Conservation (phyloP, 2,329 filamentous ascomycete genomes). For the Cercospora sojina region DNA sequence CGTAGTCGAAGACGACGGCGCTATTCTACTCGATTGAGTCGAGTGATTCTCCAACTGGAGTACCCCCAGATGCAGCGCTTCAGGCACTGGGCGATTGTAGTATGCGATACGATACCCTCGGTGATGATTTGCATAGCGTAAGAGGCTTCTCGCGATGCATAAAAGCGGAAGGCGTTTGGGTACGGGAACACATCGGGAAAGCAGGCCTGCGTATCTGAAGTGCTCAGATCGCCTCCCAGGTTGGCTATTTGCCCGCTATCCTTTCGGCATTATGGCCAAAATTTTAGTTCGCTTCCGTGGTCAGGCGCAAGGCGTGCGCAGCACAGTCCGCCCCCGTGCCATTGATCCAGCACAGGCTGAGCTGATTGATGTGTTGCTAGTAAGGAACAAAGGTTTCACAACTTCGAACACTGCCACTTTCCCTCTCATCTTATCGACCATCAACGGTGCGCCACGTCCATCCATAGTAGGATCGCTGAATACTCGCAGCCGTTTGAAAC, state of each 20-base stretch:
- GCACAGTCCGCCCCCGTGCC: neutral
- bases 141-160: slow-evolving; percentile 11
- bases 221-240: slow-evolving; percentile 13
- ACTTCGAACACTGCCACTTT: neutral
- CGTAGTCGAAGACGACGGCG: slow-evolving; percentile 32
- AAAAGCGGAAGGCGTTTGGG: slow-evolving; percentile 8
- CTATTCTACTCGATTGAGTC: slow-evolving; percentile 35
- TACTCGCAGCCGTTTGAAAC: neutral
- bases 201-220: slow-evolving; percentile 17
- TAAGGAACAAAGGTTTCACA: neutral
- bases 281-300: neutral
- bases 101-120: slow-evolving; percentile 9
- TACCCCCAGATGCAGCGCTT: neutral
- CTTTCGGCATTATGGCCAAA: slow-evolving; percentile 8
- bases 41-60: neutral
- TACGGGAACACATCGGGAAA: slow-evolving; percentile 1
- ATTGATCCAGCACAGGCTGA: neutral
- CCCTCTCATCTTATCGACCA: neutral
- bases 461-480: neutral
- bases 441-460: neutral
- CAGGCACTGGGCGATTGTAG: neutral
- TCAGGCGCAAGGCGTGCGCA: neutral
- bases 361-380: slow-evolving; percentile 2
- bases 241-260: neutral
- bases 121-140: slow-evolving; percentile 9